A percentile compares a stretch with the other conserved stretches of the same genome.
Evolutionary conservation across 306 rosid species (phyloP).

Genomic region (Gleditsia sinensis): DNA sequence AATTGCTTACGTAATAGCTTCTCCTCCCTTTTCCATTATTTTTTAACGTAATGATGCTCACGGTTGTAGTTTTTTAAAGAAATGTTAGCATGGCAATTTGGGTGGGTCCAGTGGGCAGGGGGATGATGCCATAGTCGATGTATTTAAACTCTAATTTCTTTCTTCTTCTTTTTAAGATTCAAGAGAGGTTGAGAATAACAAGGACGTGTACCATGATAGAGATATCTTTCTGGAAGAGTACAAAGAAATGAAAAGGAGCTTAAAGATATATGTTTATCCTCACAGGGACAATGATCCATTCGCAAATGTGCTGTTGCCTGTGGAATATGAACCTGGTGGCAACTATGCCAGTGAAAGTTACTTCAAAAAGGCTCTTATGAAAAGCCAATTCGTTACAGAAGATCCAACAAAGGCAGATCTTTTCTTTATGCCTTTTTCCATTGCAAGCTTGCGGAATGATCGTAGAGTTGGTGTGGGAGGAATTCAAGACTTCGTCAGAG

Average conservation of each 20-base stretch:
- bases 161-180: background rate
- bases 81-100: too few relatives aligned
- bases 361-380: conserved; percentile 67
- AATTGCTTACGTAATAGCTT: too few relatives aligned
- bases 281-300: conserved; percentile 63
- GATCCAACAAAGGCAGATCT: conserved; percentile 73
- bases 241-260: conserved; percentile 72
- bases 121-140: too few relatives aligned
- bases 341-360: conserved; percentile 92
- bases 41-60: too few relatives aligned
- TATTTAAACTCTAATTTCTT: too few relatives aligned
- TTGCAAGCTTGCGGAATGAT: conserved; percentile 73
- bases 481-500: conserved; percentile 59
- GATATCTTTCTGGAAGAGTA: conserved; percentile 70
- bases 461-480: conserved; percentile 73
- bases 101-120: too few relatives aligned
- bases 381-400: conserved; percentile 65
- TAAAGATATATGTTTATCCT: conserved; percentile 84
- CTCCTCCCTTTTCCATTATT: too few relatives aligned
- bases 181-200: background rate
- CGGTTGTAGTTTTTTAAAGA: too few relatives aligned
- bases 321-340: conserved; percentile 64
- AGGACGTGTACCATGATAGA: background rate
- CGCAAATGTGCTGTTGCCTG: conserved; percentile 72
- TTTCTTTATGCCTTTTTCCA: conserved; percentile 88